Percentiles rank a stretch among this genome's conserved stretches.
Conservation (phyloP, 2,329 filamentous ascomycete species). For the Atkinsonella texensis region DNA sequence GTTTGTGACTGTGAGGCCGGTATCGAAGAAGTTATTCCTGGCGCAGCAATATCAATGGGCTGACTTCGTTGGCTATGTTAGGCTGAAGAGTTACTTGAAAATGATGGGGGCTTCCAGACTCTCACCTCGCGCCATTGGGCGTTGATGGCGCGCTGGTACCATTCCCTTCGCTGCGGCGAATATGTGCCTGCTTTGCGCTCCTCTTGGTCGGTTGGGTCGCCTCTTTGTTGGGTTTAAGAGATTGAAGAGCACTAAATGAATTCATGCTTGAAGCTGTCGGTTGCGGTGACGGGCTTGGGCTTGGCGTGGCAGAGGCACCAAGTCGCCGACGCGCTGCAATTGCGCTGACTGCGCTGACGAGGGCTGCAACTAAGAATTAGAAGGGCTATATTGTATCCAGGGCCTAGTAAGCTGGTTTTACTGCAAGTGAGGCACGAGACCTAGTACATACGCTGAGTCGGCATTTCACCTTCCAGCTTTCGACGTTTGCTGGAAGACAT, state of each 20-base stretch:
- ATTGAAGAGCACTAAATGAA: conserved; percentile 18
- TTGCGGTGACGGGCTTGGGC: conserved; percentile 9
- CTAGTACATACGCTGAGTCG: conserved; percentile 18
- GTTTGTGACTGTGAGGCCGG: conserved; percentile 6
- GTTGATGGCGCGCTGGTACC: background rate
- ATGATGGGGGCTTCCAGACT: background rate
- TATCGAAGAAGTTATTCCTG: background rate
- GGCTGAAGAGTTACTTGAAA: background rate
- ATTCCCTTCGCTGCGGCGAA: conserved; percentile 3
- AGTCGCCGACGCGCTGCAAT: conserved; percentile 23
- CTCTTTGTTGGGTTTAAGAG: conserved; percentile 7
- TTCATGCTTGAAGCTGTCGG: conserved; percentile 13
- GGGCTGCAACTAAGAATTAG: conserved; percentile 5
- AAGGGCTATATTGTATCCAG: too few relatives aligned
- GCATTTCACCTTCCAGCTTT: conserved; percentile 19
- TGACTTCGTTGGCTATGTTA: background rate
- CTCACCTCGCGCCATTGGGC: background rate
- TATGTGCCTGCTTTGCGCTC: background rate
- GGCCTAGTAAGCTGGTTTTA: too few relatives aligned
- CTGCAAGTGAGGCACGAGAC: background rate
- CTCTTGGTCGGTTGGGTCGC: conserved; percentile 11
- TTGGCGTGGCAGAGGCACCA: conserved; percentile 8
- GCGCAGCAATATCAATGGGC: background rate
- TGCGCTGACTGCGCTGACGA: conserved; percentile 25
- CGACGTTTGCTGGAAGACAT: conserved; percentile 22